Conservation (phyloP, 1,284 basidiomycete species). For the Pascua guehoae region DNA sequence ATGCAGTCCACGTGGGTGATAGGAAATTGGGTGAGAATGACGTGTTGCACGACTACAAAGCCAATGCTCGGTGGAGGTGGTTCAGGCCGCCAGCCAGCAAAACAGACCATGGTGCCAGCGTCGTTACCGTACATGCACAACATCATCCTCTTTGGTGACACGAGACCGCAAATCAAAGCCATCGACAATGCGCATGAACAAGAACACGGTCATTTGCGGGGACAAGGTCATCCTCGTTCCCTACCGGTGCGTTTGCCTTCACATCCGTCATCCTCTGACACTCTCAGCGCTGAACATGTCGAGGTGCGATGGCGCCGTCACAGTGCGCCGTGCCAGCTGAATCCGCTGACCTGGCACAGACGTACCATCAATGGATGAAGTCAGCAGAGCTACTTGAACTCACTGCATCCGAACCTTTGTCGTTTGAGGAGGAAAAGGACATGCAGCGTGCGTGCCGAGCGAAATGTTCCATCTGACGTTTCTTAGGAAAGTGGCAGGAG, state of each 20-base stretch:
- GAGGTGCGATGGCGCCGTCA: conserved; percentile 45
- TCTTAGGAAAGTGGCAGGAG: conserved; percentile 71
- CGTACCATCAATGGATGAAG: conserved; percentile 89
- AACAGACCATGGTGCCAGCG: too few relatives aligned
- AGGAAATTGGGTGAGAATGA: too few relatives aligned
- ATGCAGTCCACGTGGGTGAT: too few relatives aligned
- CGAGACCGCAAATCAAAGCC: not conserved
- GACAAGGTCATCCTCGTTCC: conserved; percentile 66
- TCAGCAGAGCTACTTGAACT: conserved; percentile 67
- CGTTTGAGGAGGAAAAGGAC: conserved; percentile 76
- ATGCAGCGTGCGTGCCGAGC: conserved; percentile 76
- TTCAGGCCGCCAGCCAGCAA: too few relatives aligned
- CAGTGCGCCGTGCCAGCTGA: not conserved
- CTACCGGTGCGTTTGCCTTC: conserved; percentile 55
- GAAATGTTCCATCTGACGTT: conserved; percentile 1
- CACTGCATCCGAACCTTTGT: conserved; percentile 83
- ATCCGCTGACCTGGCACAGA: conserved; percentile 52
- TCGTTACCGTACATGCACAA: too few relatives aligned
- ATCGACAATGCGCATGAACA: conserved; percentile 60
- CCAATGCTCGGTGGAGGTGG: too few relatives aligned
- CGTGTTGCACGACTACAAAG: too few relatives aligned
- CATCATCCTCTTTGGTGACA: not conserved
- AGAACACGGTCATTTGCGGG: conserved; percentile 61
- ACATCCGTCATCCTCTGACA: conserved; percentile 2
- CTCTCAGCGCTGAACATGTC: conserved; percentile 59